Evolutionary conservation across 371 early-diverging fungal species (phyloP), one percentile per base, ranked within the genome.

Genomic region (Neoconidiobolus thromboides): DNA sequence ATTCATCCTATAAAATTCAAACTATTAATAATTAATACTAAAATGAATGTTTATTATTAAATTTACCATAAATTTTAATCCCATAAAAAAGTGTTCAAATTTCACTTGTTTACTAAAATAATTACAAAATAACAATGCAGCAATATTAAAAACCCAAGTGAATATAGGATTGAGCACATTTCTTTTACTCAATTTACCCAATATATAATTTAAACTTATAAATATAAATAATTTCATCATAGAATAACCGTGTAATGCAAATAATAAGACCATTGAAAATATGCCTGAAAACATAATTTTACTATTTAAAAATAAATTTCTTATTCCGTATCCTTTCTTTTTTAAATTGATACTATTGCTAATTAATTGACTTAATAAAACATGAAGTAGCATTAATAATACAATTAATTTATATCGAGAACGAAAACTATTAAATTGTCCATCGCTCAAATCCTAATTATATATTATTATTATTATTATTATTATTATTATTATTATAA

Each of bases 111-210:
- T 93, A 26, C 73, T 60, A 57, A 75, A 83, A 5, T 64, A 64
- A 57, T 87, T 88, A 62, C 87, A 90, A 40, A 74, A 43, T 68
- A 91, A 89, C 9, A 96, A 67, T 49, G 88, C 66, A 4, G 63
- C 73, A 42, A 96, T 51, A 59, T 83, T 86, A 63, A 80, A 91
- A 2, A 69, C 62, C 95, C 95, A 96, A 0, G 86, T 77, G 9
- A 83, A 58, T 0, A 70, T 44, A 0, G 90, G 89, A 43, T 79
- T 71, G 71, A 73, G 69, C 15, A 48, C 76, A 63, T 69, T 74
- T 0, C 77, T 75, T 38, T 75, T 70, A 1, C 75, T 65, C 4
- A 58, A 0, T 49, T 71, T 77, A 12, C 82, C 79, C 9, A 92
- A 72, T 2, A 60, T 39, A 64, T 77, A 95, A 68, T 84, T 89